Conservation (phyloP, 257 asterid genomes). For the Solanum lycopersicoides region DNA sequence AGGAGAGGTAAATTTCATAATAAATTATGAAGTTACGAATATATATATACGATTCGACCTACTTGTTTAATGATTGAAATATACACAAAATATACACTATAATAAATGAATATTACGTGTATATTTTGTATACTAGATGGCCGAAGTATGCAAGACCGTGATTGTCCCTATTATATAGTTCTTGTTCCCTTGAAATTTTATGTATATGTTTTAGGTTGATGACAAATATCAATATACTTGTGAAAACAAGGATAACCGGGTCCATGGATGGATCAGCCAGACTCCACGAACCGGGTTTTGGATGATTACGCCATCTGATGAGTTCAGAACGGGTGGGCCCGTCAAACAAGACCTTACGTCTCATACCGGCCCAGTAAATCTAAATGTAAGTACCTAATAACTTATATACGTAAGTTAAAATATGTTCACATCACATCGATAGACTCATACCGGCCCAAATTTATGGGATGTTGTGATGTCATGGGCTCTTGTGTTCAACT, state of each 20-base stretch:
- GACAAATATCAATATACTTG: conserved; percentile 87
- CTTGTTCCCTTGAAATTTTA: too few relatives aligned
- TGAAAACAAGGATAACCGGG: conserved; percentile 56
- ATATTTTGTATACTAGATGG: not conserved
- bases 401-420: not conserved
- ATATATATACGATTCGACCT: too few relatives aligned
- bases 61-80: too few relatives aligned
- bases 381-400: conserved; percentile 42
- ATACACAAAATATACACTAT: too few relatives aligned
- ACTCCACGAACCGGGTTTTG: conserved; percentile 64
- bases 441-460: not conserved
- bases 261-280: conserved; percentile 82
- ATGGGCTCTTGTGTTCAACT: not conserved
- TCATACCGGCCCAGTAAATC: conserved; percentile 69
- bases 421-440: not conserved
- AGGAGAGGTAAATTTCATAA: conserved; percentile 51
- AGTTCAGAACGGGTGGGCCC: conserved; percentile 77
- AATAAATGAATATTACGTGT: too few relatives aligned
- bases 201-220: conserved; percentile 41
- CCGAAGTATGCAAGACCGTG: too few relatives aligned
- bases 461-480: too few relatives aligned
- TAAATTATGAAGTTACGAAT: not conserved
- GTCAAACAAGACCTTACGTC: conserved; percentile 93
- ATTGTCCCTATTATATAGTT: too few relatives aligned
- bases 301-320: conserved; percentile 77